Base-by-base conservation (phyloP, 345 rosid genomes). In the Odontarrhena argentea region DNA sequence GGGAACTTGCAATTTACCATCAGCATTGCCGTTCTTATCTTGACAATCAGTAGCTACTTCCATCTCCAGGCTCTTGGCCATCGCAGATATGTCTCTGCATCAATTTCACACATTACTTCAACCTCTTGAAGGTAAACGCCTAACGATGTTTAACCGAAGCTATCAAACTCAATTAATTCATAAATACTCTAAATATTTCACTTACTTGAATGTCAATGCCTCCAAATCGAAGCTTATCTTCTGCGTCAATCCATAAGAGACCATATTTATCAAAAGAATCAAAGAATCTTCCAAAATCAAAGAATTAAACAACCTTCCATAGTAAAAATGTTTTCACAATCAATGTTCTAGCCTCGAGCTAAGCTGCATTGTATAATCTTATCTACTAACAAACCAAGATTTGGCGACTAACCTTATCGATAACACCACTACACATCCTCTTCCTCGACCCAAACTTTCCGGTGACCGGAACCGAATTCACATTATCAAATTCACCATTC, bases 161-260 rank as follows among this genome's bases (percentile, higher is more conserved):
- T 13, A 38, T 14, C 8, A 7, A 62, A 51, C 14, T 50, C 11
- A 38, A 26, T 3, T 26, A 0, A 25, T 40, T 14, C 41, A 60
- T 3, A 28, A 55, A 55, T 5, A 30, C 32, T 24, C 37, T 30
- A 56, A 64, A 18, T 41, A 35, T 43, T 32, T 11, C 36, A 73
- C 83, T 81, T 76, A 83, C 87, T 67, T 70, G 66, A 67, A 35
- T 25, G 44, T 13, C 37, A 67, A 49, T 59, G 59, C 67, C 25
- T 30, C 56, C 57, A 47, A 42, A 6, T 52, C 67, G 14, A 41
- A 62, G 50, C 77, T 60, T 30, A 22, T 56, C 24, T 66, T 54
- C 79, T 79, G 77, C 78, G 77, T 6, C 63, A 75, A 35, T 38
- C 41, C 32, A 48, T 15, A 11, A 8, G 1, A 15, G 2, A 14